Evolutionary conservation across 306 rosid species (phyloP).

Genomic region (Trifolium fragiferum): DNA sequence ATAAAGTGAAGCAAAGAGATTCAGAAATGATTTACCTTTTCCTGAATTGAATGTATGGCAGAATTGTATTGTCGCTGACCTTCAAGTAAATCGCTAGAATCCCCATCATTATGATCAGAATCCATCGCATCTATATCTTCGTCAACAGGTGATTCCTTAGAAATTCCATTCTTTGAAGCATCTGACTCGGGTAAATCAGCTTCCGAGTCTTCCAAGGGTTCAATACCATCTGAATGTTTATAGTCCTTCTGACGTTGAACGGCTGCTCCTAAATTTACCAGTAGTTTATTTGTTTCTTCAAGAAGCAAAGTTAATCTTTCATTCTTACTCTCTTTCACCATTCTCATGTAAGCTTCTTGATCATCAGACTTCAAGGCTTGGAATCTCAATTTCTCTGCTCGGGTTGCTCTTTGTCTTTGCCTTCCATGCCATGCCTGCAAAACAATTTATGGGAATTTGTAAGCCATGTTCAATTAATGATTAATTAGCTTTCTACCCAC

Average conservation of each 20-base stretch:
- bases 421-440: conserved; percentile 96
- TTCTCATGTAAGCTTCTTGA: conserved; percentile 99
- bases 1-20: conserved; percentile 31
- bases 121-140: conserved; percentile 76
- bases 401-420: conserved; percentile 95
- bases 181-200: conserved; percentile 77
- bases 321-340: conserved; percentile 99
- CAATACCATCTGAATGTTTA: conserved; percentile 77
- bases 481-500: conserved; percentile 28
- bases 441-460: conserved; percentile 33
- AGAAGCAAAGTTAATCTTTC: conserved; percentile 91
- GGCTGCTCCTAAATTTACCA: conserved; percentile 97
- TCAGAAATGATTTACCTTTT: conserved; percentile 61
- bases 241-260: conserved; percentile 97
- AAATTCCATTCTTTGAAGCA: conserved; percentile 64
- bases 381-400: conserved; percentile 96
- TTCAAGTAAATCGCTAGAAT: conserved; percentile 87
- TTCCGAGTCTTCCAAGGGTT: conserved; percentile 80
- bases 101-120: conserved; percentile 80
- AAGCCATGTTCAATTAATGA: conserved; percentile 35
- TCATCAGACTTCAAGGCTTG: conserved; percentile 99
- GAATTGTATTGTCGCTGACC: conserved; percentile 99
- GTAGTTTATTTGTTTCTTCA: conserved; percentile 97
- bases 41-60: conserved; percentile 96
- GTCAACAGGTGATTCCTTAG: conserved; percentile 66